Evolutionary conservation across 805 yeast genomes (phyloP).

Genomic region (Candida anglica): DNA sequence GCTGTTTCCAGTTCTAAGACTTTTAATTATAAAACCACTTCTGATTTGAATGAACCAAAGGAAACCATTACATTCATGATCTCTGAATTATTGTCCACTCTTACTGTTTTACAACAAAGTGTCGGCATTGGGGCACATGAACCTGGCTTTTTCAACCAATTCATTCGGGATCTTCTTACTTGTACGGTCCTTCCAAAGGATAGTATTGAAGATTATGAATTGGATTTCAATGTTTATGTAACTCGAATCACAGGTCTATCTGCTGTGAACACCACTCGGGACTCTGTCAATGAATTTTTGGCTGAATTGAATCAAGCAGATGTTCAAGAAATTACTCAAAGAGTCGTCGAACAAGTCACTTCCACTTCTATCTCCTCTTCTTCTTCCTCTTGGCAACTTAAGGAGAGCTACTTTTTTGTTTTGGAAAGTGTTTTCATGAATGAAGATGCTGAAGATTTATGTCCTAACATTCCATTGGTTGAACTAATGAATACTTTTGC

Average conservation of each 20-base stretch:
- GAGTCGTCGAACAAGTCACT: constrained; percentile 2
- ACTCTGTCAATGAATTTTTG: constrained; percentile 54
- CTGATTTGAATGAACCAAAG: constrained; percentile 15
- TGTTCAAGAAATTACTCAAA: constrained; percentile 15
- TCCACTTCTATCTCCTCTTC: constrained; percentile 11
- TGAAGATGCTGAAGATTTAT: constrained; percentile 22
- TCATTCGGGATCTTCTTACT: constrained; percentile 24
- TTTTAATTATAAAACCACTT: constrained; percentile 5
- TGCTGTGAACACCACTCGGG: constrained; percentile 49
- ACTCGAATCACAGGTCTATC: constrained; percentile 72
- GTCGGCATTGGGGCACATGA: constrained; percentile 15
- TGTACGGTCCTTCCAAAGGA: constrained; percentile 41
- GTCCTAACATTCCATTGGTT: constrained; percentile 13
- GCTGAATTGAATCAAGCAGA: constrained; percentile 45
- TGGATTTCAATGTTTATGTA: constrained; percentile 66
- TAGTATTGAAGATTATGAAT: constrained; percentile 44
- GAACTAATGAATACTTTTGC: constrained; percentile 16
- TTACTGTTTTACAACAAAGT: constrained; percentile 26
- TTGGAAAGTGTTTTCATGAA: constrained; percentile 42
- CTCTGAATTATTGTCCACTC: constrained; percentile 27
- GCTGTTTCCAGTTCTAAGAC: constrained; percentile 8
- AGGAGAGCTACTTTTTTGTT: constrained; percentile 41
- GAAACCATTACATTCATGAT: constrained; percentile 17
- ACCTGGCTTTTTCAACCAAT: constrained; percentile 15
- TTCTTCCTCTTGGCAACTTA: constrained; percentile 18